Conservation (phyloP, 1,284 basidiomycete genomes). For the Agaricales sp. region DNA sequence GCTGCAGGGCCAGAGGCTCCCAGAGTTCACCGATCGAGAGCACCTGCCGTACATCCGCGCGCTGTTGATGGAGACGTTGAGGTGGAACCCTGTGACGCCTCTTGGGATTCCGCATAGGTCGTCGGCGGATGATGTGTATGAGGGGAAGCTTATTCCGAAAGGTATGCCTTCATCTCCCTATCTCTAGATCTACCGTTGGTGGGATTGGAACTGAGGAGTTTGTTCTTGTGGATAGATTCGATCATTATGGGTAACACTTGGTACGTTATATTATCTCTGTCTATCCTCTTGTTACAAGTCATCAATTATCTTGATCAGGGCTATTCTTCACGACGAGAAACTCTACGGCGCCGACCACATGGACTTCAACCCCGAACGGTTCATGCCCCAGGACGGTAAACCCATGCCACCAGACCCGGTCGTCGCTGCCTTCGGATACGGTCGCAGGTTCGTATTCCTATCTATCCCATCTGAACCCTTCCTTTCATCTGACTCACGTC, state of each 20-base stretch:
- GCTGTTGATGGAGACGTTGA: conserved; percentile 27
- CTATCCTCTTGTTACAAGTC: background rate
- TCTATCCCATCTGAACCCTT: background rate
- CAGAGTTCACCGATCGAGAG: conserved; percentile 25
- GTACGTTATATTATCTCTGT: conserved; percentile 5
- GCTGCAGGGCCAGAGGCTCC: conserved; percentile 25
- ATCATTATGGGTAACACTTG: conserved; percentile 11
- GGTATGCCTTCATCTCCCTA: background rate
- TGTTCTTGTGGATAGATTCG: conserved; percentile 1
- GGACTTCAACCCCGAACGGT: conserved; percentile 16
- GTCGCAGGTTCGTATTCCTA: conserved; percentile 3
- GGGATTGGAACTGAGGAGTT: no score
- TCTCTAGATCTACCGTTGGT: no score
- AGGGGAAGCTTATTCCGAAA: conserved; percentile 13
- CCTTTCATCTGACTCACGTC: background rate
- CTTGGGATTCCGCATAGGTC: conserved; percentile 10
- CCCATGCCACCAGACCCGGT: conserved; percentile 3
- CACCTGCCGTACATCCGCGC: conserved; percentile 29
- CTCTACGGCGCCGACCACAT: conserved; percentile 6
- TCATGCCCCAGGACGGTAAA: conserved; percentile 4
- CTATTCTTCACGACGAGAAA: background rate
- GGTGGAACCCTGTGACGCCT: conserved; percentile 22
- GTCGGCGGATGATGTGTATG: conserved; percentile 6
- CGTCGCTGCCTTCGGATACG: conserved; percentile 5
- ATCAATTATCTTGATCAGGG: background rate